A percentile compares a stretch with the other conserved stretches of the same genome.
These are phyloP conservation scores for Penicillium ochrochloron DNA, from an alignment of 495 filamentous ascomycete species.

Conservation along the genomic window DNA sequence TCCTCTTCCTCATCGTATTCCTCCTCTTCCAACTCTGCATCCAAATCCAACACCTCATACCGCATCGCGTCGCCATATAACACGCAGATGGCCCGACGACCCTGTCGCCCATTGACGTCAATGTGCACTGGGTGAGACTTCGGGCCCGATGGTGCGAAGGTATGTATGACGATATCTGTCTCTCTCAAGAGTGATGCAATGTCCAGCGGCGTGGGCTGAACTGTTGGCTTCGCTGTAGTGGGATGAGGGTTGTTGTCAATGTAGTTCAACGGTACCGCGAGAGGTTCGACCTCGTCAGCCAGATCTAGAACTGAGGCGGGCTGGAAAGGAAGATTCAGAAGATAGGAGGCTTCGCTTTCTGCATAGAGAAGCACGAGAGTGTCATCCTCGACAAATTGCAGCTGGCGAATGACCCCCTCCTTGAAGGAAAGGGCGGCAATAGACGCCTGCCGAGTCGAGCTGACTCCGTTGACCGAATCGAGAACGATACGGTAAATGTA, in stretches of 20 bases:
- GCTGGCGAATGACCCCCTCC: constrained; percentile 51
- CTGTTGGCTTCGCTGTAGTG: constrained; percentile 22
- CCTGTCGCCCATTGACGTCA: constrained; percentile 59
- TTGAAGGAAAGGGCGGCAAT: constrained; percentile 47
- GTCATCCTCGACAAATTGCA: constrained; percentile 61
- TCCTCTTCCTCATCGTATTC: constrained; percentile 34
- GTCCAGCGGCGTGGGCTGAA: constrained; percentile 30
- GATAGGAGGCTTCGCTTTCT: constrained; percentile 38
- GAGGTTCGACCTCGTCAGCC: constrained; percentile 12
- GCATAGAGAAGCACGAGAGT: constrained; percentile 56
- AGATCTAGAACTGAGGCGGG: constrained; percentile 12
- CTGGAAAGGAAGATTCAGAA: constrained; percentile 49
- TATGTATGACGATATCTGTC: constrained; percentile 34
- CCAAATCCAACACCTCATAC: constrained; percentile 63
- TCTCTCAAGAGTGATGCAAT: constrained; percentile 21
- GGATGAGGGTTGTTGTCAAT: constrained; percentile 19
- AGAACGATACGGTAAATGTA: constrained; percentile 55
- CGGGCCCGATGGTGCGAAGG: constrained; percentile 40
- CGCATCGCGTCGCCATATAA: constrained; percentile 58
- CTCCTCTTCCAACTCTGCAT: constrained; percentile 46
- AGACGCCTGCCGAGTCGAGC: constrained; percentile 50
- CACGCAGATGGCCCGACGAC: constrained; percentile 58
- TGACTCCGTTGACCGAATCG: constrained; percentile 58
- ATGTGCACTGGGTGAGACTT: constrained; percentile 51
- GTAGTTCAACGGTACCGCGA: constrained; percentile 26